These are phyloP conservation scores for Plasmodium chabaudi DNA, from an alignment of 169 alveolate species.

Conservation along the genomic window DNA sequence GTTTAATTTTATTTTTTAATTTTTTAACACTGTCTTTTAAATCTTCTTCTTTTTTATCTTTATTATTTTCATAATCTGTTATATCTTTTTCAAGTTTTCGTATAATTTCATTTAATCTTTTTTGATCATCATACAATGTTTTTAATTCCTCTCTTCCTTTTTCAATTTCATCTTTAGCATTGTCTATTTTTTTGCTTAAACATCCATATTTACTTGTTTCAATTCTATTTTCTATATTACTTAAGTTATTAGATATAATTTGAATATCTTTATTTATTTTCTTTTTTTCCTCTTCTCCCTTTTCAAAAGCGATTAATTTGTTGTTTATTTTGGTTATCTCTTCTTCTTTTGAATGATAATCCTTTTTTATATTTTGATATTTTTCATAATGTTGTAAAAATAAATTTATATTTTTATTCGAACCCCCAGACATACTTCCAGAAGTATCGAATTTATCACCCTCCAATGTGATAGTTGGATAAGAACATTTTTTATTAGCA, in stretches of 20 bases:
- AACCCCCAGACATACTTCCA: slow-evolving; percentile 95
- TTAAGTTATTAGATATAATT: slow-evolving; percentile 65
- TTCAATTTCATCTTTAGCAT: slow-evolving; percentile 54
- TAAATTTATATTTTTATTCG: slow-evolving; percentile 80
- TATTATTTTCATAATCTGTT: slow-evolving; percentile 78
- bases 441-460: slow-evolving; percentile 93
- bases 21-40: slow-evolving; percentile 68
- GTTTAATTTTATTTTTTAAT: slow-evolving; percentile 78
- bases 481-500: slow-evolving; percentile 81
- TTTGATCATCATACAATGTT: slow-evolving; percentile 79
- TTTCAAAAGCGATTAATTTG: slow-evolving; percentile 65
- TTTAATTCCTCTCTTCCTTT: slow-evolving; percentile 64
- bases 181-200: slow-evolving; percentile 52
- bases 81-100: slow-evolving; percentile 78
- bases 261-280: slow-evolving; percentile 63
- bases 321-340: slow-evolving; percentile 57
- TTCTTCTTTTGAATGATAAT: slow-evolving; percentile 51
- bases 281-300: slow-evolving; percentile 77
- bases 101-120: slow-evolving; percentile 79
- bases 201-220: slow-evolving; percentile 77
- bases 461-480: slow-evolving; percentile 90
- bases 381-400: slow-evolving; percentile 75
- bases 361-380: slow-evolving; percentile 65
- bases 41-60: slow-evolving; percentile 79
- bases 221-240: slow-evolving; percentile 77